Evolutionary conservation across 371 early-diverging fungal species (phyloP).

Genomic region (Nematocida minor): DNA sequence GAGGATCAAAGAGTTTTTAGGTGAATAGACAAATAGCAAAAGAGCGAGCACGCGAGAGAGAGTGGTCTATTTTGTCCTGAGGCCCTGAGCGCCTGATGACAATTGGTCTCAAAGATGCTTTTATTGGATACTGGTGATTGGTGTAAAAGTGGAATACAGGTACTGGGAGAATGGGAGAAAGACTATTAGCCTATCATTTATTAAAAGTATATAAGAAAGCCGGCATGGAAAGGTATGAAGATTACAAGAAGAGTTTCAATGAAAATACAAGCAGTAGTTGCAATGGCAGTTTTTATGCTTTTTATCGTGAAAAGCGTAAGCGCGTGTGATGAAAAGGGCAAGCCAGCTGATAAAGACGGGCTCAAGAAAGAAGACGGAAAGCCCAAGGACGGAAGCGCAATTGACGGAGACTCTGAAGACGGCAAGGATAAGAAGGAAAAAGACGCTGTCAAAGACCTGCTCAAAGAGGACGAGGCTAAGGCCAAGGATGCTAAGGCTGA

Average conservation of each 20-base stretch:
- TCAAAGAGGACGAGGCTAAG: neutral
- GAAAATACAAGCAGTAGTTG: neutral
- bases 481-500: neutral
- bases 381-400: neutral
- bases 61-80: too few relatives aligned
- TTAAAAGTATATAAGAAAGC: neutral
- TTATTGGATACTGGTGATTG: too few relatives aligned
- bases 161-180: too few relatives aligned
- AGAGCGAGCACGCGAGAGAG: too few relatives aligned
- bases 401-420: neutral
- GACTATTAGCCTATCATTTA: neutral
- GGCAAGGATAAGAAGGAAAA: neutral
- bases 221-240: neutral
- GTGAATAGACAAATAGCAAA: too few relatives aligned
- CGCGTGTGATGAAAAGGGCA: neutral
- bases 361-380: neutral
- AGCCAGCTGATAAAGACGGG: neutral
- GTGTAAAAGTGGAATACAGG: too few relatives aligned
- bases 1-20: too few relatives aligned
- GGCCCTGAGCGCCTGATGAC: too few relatives aligned
- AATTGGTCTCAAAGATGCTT: too few relatives aligned
- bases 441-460: neutral
- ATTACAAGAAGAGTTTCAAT: neutral
- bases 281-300: neutral
- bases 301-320: neutral